Conservation (phyloP, 2,329 filamentous ascomycete species). For the Aspergillus phoenicis region DNA sequence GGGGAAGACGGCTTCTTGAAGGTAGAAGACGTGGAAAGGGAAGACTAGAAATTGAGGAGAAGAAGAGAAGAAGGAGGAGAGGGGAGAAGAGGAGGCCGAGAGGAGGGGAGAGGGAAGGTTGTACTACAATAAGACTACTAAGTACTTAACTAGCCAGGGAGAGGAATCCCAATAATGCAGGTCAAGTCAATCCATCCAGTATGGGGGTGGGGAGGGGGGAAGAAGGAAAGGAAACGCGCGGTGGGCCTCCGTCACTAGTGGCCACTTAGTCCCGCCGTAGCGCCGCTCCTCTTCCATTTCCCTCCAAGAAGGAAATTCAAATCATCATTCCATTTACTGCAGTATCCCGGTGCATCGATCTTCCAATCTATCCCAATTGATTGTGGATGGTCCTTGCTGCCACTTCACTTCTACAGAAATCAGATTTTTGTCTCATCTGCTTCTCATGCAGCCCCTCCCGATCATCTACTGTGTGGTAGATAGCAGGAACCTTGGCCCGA, state of each 20-base stretch:
- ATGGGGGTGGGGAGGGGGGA: slow-evolving; percentile 26
- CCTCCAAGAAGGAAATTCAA: no score
- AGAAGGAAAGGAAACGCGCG: slow-evolving; percentile 5
- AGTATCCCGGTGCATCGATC: neutral
- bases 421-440: neutral
- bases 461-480: neutral
- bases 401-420: neutral
- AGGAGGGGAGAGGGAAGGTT: slow-evolving; percentile 5
- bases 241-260: slow-evolving; percentile 18
- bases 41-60: slow-evolving; percentile 6
- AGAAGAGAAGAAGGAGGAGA: slow-evolving; percentile 9
- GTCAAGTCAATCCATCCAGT: no score
- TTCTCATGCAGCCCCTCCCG: neutral
- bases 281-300: neutral
- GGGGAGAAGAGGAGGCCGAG: neutral
- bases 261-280: slow-evolving; percentile 1
- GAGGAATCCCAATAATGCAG: no score
- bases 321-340: no score
- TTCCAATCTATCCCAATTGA: neutral
- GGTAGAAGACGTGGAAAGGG: neutral
- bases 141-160: no score
- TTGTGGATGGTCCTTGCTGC: neutral
- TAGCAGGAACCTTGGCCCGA: neutral
- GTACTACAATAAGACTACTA: slow-evolving; percentile 7
- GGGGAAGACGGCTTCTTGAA: no score